Base-by-base conservation (phyloP, 1,139 yeast species). In the Candida smagusa region DNA sequence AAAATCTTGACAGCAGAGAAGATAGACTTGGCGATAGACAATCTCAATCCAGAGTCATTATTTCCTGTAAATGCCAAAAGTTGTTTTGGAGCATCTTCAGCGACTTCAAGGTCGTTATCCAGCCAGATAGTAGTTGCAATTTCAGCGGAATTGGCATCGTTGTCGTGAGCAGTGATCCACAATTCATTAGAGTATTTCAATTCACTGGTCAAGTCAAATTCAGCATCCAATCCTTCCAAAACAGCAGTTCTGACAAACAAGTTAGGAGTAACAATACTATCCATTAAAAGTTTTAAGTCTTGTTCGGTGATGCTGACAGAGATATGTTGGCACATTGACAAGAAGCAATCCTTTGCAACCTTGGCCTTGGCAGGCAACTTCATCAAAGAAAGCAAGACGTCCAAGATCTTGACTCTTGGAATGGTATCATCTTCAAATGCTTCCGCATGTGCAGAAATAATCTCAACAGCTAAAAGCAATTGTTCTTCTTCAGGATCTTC, bases 401-500 rank as follows among this genome's bases (percentile, higher is more conserved):
- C 62, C 40, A 92, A 63, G 30, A 88, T 75, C 7, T 74, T 71
- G 3, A 71, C 63, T 54, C 97, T 77, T 12, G 96, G 95, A 37
- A 88, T 78, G 1, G 75, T 60, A 0, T 72, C 72, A 50, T 83
- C 81, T 44, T 74, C 79, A 53, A 88, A 84, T 13, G 75, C 77
- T 48, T 83, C 95, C 11, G 90, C 79, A 54, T 90, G 96, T 9
- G 79, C 72, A 0, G 87, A 70, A 30, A 92, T 68, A 35, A 89
- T 80, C 52, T 89, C 95, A 46, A 90, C 63, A 0, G 92, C 86
- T 41, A 92, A 65, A 40, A 86, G 63, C 34, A 88, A 64, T 49
- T 87, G 95, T 57, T 90, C 97, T 57, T 90, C 97, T 52, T 84
- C 86, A 22, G 84, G 85, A 44, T 86, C 95, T 54, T 85, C 94